Percentiles rank a stretch among this genome's conserved stretches.
These are phyloP conservation scores for Lepiota brunneoincarnata DNA, from an alignment of 768 basidiomycete genomes.

Conservation along the genomic window DNA sequence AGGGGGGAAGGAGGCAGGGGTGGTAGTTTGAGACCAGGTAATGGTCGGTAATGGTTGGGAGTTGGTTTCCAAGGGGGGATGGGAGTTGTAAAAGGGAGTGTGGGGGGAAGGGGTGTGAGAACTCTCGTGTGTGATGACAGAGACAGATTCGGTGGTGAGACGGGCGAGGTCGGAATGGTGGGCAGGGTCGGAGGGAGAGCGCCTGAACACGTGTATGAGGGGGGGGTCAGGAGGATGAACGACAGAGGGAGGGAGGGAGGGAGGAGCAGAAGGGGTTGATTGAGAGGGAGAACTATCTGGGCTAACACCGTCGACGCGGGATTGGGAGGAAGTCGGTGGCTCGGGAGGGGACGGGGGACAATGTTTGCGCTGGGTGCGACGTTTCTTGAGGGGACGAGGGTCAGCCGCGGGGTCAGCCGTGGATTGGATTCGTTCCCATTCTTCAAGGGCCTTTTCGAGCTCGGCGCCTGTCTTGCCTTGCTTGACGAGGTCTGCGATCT, in stretches of 20 bases:
- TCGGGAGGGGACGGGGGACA: constrained; percentile 2
- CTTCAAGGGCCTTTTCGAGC: constrained; percentile 58
- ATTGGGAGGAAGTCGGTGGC: background rate
- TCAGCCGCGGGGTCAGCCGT: constrained; percentile 12
- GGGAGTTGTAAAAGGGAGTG: background rate
- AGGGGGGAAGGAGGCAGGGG: constrained; percentile 1
- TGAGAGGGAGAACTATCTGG: background rate
- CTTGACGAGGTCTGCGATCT: constrained; percentile 65
- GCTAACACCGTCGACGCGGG: constrained; percentile 11
- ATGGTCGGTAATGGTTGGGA: background rate
- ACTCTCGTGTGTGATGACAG: constrained; percentile 8
- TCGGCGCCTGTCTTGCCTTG: constrained; percentile 65
- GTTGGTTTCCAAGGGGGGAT: background rate
- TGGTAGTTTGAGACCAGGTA: constrained; percentile 3
- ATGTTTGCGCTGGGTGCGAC: constrained; percentile 1
- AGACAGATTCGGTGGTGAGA: constrained; percentile 1
- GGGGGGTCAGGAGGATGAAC: background rate
- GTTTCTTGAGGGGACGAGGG: constrained; percentile 4
- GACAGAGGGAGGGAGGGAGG: background rate
- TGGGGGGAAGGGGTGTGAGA: constrained; percentile 10
- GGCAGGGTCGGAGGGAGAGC: constrained; percentile 55
- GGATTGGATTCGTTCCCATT: constrained; percentile 46
- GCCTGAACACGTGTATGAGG: constrained; percentile 52
- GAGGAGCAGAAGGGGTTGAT: background rate
- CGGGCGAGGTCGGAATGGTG: constrained; percentile 12